Evolutionary conservation across 139 green algal species (phyloP), one percentile per base, ranked within the genome.

Genomic region (Chlamydomonas sp.): DNA sequence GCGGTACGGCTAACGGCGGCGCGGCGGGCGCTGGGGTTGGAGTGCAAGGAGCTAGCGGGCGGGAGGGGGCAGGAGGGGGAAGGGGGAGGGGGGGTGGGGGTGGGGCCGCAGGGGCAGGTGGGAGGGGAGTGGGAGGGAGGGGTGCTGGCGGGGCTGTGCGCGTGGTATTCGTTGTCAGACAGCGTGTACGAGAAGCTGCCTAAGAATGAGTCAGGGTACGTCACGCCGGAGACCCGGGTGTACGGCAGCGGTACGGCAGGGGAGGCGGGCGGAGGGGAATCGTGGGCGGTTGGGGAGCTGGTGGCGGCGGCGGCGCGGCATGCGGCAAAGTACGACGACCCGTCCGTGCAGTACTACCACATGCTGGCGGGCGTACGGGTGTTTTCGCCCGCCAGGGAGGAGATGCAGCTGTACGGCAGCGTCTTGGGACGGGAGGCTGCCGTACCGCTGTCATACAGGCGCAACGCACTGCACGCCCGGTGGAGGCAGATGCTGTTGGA

Each of bases 281-380:
- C 67, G 58, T 76, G 80, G 64, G 57, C 16, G 31, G 80, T 85
- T 66, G 67, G 80, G 4, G 10, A 77, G 6, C 8, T 86, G 60
- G 60, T 79, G 60, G 66, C 31, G 5, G 12, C 68, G 58, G 81
- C 69, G 15, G 60, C 78, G 3, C 3, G 1, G 16, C 61, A 86
- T 18, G 59, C 79, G 59, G 81, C 59, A 60, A 6, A 2, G 58
- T 78, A 71, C 69, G 81, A 78, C 3, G 60, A 86, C 61, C 17
- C 81, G 4, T 76, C 69, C n/a, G 58, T 86, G 18, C 18, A 60
- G 67, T 86, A 86, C 81, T 86, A 79, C 64, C 81, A 86, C 59
- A 63, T 31, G 8, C 8, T 79, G 20, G 1, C 79, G 3, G 59
- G 69, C 14, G 81, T 79, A 6, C 18, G 61, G 2, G 81, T 79